A percentile compares a stretch with the other conserved stretches of the same genome.
phyloP scores from a whole-genome alignment of 139 green algal genomes.

The Tetradesmus obliquus region DNA sequence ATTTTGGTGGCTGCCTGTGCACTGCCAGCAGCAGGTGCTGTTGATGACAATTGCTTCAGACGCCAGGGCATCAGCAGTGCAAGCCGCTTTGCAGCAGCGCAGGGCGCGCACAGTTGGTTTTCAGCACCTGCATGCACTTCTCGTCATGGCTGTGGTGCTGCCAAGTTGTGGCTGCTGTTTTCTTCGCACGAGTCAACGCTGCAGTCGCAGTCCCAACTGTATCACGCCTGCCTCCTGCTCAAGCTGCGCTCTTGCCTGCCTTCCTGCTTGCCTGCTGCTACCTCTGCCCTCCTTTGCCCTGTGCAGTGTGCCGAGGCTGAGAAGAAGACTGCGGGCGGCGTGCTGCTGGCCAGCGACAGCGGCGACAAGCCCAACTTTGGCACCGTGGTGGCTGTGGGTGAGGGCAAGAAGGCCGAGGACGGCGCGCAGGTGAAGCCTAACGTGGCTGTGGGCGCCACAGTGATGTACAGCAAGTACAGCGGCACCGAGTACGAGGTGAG shows the following conservation, averaged over 20 bases:
- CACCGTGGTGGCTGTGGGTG: conserved; percentile 85
- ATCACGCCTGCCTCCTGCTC: not conserved
- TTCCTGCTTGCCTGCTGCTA: not conserved
- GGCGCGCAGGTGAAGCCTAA: conserved; percentile 66
- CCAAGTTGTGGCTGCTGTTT: not conserved
- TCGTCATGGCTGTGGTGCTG: no score
- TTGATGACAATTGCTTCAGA: no score
- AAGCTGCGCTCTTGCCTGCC: no score
- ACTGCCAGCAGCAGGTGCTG: no score
- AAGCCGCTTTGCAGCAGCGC: no score
- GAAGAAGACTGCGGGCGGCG: conserved; percentile 81
- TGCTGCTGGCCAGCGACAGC: conserved; percentile 84
- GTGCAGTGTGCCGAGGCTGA: conserved; percentile 72
- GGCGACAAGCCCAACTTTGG: conserved; percentile 94
- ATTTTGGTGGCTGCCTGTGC: no score
- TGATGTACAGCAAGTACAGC: conserved; percentile 93
- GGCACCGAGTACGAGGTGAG: conserved; percentile 88
- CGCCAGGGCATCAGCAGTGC: no score
- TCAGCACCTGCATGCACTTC: no score
- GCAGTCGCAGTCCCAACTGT: not conserved
- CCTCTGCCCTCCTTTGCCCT: not conserved
- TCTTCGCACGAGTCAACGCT: not conserved
- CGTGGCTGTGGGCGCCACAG: conserved; percentile 77
- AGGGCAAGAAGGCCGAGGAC: conserved; percentile 75
- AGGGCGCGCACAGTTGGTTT: no score